A percentile compares a stretch with the other conserved stretches of the same genome.
These are phyloP conservation scores for Nothophoma quercina DNA, from an alignment of 2,329 filamentous ascomycete genomes.

Conservation along the genomic window DNA sequence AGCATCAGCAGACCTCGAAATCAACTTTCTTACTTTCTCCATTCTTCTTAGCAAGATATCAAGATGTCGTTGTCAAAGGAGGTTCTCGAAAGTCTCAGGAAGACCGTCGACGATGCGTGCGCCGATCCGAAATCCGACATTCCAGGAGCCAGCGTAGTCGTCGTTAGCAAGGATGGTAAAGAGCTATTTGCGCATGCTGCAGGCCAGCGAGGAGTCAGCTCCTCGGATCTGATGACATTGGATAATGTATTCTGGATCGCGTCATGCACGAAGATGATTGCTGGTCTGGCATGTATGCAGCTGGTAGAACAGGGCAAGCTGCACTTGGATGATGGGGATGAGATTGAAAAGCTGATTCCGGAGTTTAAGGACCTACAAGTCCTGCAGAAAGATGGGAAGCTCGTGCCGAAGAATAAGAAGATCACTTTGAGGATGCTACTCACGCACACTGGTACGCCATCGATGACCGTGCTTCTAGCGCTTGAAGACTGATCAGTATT, in stretches of 20 bases:
- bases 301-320: slow-evolving; percentile 44
- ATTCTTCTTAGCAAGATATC: background rate
- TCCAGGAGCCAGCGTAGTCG: slow-evolving; percentile 52
- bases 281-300: slow-evolving; percentile 44
- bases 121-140: slow-evolving; percentile 38
- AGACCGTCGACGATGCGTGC: slow-evolving; percentile 30
- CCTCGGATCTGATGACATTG: slow-evolving; percentile 61
- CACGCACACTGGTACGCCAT: slow-evolving; percentile 50
- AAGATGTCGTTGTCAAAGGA: slow-evolving; percentile 23
- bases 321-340: slow-evolving; percentile 37
- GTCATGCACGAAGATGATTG: slow-evolving; percentile 54
- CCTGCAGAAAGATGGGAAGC: slow-evolving; percentile 37
- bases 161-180: slow-evolving; percentile 53
- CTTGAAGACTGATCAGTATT: background rate
- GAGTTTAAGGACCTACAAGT: slow-evolving; percentile 51
- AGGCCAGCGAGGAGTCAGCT: slow-evolving; percentile 48
- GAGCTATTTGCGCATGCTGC: slow-evolving; percentile 52
- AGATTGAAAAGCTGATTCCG: slow-evolving; percentile 34
- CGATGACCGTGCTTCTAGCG: no score
- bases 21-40: background rate
- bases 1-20: background rate
- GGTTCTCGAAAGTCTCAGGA: slow-evolving; percentile 16
- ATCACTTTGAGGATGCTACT: slow-evolving; percentile 61
- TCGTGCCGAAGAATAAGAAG: slow-evolving; percentile 51
- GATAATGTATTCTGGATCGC: slow-evolving; percentile 66